Evolutionary conservation across 306 rosid genomes (phyloP).

Genomic region (Canavalia gladiata): DNA sequence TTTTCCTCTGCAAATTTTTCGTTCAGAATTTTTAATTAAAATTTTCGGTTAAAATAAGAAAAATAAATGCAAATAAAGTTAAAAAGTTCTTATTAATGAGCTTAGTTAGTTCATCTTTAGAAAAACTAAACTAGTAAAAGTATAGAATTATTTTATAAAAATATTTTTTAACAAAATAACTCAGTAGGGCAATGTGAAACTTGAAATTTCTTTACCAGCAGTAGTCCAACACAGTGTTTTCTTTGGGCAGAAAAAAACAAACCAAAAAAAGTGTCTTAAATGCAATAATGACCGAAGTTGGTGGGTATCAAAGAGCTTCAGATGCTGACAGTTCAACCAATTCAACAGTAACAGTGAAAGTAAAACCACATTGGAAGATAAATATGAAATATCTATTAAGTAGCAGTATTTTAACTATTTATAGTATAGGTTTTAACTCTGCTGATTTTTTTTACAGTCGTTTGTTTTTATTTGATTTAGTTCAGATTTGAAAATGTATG

Average conservation of each 20-base stretch:
- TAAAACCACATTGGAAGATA: background rate
- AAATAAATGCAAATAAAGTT: background rate
- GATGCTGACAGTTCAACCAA: conserved; percentile 19
- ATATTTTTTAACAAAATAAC: background rate
- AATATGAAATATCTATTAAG: background rate
- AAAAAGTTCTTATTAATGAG: background rate
- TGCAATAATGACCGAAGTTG: conserved; percentile 9
- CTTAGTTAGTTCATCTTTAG: background rate
- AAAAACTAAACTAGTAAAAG: background rate
- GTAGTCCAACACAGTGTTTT: background rate
- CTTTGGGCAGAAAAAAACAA: background rate
- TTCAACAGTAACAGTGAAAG: conserved; percentile 9
- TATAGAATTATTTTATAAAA: background rate
- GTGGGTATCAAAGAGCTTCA: background rate
- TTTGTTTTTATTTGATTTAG: background rate
- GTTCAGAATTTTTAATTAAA: background rate
- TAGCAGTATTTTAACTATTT: background rate
- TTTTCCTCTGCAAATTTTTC: background rate
- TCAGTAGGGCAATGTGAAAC: background rate
- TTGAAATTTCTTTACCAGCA: background rate
- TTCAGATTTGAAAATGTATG: background rate
- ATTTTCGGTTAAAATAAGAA: background rate
- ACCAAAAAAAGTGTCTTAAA: background rate
- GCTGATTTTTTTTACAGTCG: too few species aligned
- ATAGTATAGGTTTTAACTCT: too few species aligned